Percentiles rank a stretch among this genome's conserved stretches.
Conservation (phyloP, 1,139 yeast species). For the Pichia cactophila region DNA sequence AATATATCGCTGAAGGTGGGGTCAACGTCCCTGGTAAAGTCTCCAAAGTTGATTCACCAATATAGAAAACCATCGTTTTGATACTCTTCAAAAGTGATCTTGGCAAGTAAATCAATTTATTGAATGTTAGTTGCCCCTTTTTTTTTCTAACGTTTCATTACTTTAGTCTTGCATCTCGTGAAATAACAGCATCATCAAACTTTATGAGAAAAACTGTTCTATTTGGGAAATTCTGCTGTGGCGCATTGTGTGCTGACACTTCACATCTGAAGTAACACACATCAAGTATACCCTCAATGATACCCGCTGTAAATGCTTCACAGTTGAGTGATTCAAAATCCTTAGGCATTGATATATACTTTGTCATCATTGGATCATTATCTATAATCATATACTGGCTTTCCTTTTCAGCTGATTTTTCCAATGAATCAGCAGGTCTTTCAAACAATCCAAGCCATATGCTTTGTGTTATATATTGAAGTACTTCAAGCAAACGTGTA, state of each 20-base stretch:
- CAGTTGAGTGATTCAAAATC: slow-evolving; percentile 77
- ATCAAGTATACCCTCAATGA: slow-evolving; percentile 83
- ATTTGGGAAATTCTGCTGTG: slow-evolving; percentile 52
- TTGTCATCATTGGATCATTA: slow-evolving; percentile 67
- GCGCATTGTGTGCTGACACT: slow-evolving; percentile 85
- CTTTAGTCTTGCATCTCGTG: slow-evolving; percentile 5
- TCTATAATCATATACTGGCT: slow-evolving; percentile 87
- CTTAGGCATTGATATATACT: slow-evolving; percentile 71
- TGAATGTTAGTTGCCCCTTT: background rate
- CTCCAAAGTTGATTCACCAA: slow-evolving; percentile 32
- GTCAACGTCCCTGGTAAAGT: slow-evolving; percentile 23
- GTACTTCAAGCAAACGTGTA: slow-evolving; percentile 61
- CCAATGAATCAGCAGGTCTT: slow-evolving; percentile 77
- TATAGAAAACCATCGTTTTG: slow-evolving; percentile 14
- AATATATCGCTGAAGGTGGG: slow-evolving; percentile 19
- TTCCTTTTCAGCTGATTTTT: slow-evolving; percentile 72
- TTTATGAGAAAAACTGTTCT: slow-evolving; percentile 81
- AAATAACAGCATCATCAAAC: slow-evolving; percentile 30
- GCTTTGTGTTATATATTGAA: slow-evolving; percentile 76
- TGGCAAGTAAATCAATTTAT: background rate
- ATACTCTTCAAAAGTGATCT: background rate
- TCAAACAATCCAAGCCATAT: slow-evolving; percentile 84
- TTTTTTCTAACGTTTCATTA: background rate
- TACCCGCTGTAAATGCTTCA: slow-evolving; percentile 84
- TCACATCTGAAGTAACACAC: slow-evolving; percentile 71